These are phyloP conservation scores for Geotrichum australiense DNA, from an alignment of 1,139 yeast species.

Conservation along the genomic window DNA sequence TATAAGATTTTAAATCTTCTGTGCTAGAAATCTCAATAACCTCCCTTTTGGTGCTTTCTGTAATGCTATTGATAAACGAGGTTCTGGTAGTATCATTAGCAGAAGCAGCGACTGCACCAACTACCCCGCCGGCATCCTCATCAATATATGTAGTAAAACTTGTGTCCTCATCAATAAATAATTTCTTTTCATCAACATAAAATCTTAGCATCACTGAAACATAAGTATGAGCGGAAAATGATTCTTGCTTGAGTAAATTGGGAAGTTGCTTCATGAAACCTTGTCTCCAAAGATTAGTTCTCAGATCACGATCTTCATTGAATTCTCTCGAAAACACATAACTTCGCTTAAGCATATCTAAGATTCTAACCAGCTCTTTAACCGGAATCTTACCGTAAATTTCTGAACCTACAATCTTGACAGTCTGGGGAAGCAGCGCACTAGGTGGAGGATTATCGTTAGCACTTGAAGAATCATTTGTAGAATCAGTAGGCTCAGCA, in stretches of 20 bases:
- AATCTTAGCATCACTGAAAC: constrained; percentile 74
- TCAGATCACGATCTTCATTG: constrained; percentile 79
- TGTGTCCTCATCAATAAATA: constrained; percentile 66
- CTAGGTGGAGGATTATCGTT: not conserved
- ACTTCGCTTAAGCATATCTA: constrained; percentile 56
- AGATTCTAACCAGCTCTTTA: constrained; percentile 50
- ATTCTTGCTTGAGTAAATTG: constrained; percentile 83
- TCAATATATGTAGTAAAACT: constrained; percentile 20
- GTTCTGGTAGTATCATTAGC: constrained; percentile 21
- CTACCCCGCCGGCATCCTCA: constrained; percentile 15
- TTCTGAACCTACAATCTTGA: constrained; percentile 21
- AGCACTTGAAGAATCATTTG: constrained; percentile 4
- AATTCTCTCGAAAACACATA: constrained; percentile 79
- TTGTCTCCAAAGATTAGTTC: constrained; percentile 83
- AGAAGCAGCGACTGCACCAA: constrained; percentile 8
- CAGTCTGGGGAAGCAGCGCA: too few species aligned
- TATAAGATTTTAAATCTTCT: constrained; percentile 12
- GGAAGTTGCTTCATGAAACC: constrained; percentile 92
- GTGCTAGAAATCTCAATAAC: constrained; percentile 22
- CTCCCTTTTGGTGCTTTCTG: constrained; percentile 26
- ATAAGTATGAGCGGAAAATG: constrained; percentile 82
- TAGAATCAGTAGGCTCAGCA: not conserved
- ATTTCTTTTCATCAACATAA: constrained; percentile 62
- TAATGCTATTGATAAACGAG: constrained; percentile 35
- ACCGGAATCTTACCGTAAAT: constrained; percentile 70